These are phyloP conservation scores for Pezicula neosporulosa DNA, from an alignment of 2,329 filamentous ascomycete species.

Conservation along the genomic window DNA sequence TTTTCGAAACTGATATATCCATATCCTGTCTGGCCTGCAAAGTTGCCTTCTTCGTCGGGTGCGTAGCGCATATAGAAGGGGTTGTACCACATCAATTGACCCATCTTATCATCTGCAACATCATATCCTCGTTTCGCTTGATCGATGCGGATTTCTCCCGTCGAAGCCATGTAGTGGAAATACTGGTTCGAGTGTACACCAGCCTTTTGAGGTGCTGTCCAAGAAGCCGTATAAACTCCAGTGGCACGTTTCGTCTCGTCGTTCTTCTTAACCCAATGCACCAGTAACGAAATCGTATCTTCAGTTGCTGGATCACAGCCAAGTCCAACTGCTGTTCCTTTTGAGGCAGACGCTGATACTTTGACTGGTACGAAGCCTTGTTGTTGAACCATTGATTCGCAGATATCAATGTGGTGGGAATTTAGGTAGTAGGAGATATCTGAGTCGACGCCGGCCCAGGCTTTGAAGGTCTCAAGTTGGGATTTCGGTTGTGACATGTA, in stretches of 20 bases:
- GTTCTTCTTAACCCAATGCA: slow-evolving; percentile 77
- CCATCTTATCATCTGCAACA: slow-evolving; percentile 75
- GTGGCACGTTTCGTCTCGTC: slow-evolving; percentile 71
- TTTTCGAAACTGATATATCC: slow-evolving; percentile 95
- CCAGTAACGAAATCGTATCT: slow-evolving; percentile 88
- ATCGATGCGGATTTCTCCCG: slow-evolving; percentile 84
- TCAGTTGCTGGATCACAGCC: slow-evolving; percentile 81
- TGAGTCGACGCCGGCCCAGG: slow-evolving; percentile 87
- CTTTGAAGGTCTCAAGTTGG: slow-evolving; percentile 90
- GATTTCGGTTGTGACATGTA: slow-evolving; percentile 95
- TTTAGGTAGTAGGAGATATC: slow-evolving; percentile 98
- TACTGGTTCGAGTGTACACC: slow-evolving; percentile 97
- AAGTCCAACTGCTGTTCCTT: slow-evolving; percentile 72
- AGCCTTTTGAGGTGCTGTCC: slow-evolving; percentile 89
- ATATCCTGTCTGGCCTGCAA: slow-evolving; percentile 85
- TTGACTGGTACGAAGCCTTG: slow-evolving; percentile 71
- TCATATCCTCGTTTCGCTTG: slow-evolving; percentile 95
- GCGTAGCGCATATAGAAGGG: slow-evolving; percentile 96
- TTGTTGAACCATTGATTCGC: slow-evolving; percentile 81
- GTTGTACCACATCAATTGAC: slow-evolving; percentile 80
- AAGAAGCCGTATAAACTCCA: slow-evolving; percentile 88
- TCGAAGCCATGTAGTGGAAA: slow-evolving; percentile 87
- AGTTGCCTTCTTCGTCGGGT: slow-evolving; percentile 92
- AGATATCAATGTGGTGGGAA: slow-evolving; percentile 89
- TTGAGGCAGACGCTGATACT: slow-evolving; percentile 74